A percentile compares a stretch with the other conserved stretches of the same genome.
These are phyloP conservation scores for Vigna radiata DNA, from an alignment of 306 rosid species.

Conservation along the genomic window DNA sequence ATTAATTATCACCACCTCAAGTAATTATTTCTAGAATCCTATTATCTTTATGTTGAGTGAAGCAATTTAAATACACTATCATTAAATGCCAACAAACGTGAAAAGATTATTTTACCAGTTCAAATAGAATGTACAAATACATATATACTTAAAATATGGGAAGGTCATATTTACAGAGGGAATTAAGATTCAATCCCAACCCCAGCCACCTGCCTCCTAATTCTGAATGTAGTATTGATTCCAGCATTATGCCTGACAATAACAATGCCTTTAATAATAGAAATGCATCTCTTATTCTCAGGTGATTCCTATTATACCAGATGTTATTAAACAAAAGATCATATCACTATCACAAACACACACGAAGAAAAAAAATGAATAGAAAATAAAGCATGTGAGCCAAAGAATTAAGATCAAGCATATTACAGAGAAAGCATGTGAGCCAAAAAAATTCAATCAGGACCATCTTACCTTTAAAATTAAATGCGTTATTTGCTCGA, in stretches of 20 bases:
- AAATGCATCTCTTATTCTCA: constrained; percentile 93
- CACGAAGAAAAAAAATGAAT: constrained; percentile 3
- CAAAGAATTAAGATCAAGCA: too few relatives aligned
- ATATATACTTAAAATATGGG: constrained; percentile 29
- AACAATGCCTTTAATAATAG: constrained; percentile 86
- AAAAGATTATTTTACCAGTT: neutral
- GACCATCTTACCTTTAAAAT: too few relatives aligned
- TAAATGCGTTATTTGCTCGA: too few relatives aligned
- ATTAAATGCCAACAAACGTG: neutral
- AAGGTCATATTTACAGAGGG: constrained; percentile 66
- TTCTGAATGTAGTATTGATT: constrained; percentile 76
- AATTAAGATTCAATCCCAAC: constrained; percentile 86
- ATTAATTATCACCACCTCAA: neutral
- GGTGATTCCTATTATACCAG: constrained; percentile 80
- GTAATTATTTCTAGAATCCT: neutral
- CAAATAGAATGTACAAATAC: constrained; percentile 19
- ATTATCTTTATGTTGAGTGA: neutral
- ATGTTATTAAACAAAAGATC: neutral
- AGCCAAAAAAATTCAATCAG: too few relatives aligned
- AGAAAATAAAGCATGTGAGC: neutral
- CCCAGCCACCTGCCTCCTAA: constrained; percentile 92
- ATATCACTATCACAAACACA: constrained; percentile 9
- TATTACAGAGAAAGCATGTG: too few relatives aligned
- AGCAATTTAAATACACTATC: neutral
- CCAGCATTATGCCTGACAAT: constrained; percentile 95